Evolutionary conservation across 257 asterid genomes (phyloP), one percentile per base, ranked within the genome.

Genomic region (Nicotiana obtusifolia): DNA sequence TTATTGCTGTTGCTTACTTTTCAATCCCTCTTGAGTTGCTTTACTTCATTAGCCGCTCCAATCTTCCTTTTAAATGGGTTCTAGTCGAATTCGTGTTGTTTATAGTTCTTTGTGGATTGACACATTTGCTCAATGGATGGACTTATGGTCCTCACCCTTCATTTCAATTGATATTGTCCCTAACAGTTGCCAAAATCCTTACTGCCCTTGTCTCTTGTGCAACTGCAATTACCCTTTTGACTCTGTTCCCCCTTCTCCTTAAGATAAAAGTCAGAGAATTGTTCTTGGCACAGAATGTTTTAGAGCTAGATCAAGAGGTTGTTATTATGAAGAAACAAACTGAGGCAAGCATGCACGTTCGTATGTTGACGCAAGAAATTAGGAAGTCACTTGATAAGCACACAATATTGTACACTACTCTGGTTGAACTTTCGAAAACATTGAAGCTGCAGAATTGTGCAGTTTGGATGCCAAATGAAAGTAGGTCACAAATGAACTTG

Each of bases 191-290:
- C 5, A 88, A 88, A 83, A 78, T 88, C 81, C 88, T 86, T 62
- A 88, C 91, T 10, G 88, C 89, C 10, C 85, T 88, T 15, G 91
- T 88, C 17, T 88, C 91, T 65, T 88, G 91, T 86, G 91, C 91
- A 5, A 88, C 91, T 19, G 87, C 89, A 26, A 88, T 88, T 61
- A 88, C 91, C 81, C 91, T 88, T 59, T 33, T 88, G 35, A 88
- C 88, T 35, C 30, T 88, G 84, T 61, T 88, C 78, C 91, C 89
- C 26, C 85, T 86, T 13, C 82, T 88, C 35, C 88, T 88, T 64
- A 88, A 88, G 81, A 28, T 88, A 20, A 88, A 88, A 82, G 89
- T 88, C 37, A 82, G 91, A 80, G 91, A 88, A 56, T 76, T 88
- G 15, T 88, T 86, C 78, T 84, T 88, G 64, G 83, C 84, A 13